These are phyloP conservation scores for Chaetomiaceae sp. DNA, from an alignment of 2,329 filamentous ascomycete species.

Conservation along the genomic window DNA sequence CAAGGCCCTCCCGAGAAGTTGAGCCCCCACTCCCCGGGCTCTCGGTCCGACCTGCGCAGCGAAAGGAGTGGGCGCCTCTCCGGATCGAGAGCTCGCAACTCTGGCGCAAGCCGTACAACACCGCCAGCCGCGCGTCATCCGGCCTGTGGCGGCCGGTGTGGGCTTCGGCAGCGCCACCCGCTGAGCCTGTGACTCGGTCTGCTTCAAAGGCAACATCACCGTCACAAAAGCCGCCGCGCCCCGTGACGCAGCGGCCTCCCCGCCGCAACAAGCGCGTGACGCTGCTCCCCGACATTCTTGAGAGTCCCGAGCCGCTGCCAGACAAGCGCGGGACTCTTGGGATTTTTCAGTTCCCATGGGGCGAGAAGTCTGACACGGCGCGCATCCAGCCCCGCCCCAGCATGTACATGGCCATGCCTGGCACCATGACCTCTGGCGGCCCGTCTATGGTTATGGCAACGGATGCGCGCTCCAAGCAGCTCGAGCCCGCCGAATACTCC, in stretches of 20 bases:
- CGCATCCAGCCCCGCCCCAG: constrained; percentile 37
- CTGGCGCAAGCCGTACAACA: constrained; percentile 36
- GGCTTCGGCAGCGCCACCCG: constrained; percentile 27
- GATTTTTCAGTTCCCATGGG: constrained; percentile 64
- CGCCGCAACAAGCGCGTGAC: constrained; percentile 55
- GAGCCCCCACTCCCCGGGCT: constrained; percentile 30
- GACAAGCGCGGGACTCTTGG: constrained; percentile 57
- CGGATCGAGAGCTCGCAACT: constrained; percentile 36
- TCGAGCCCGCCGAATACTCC: constrained; percentile 40
- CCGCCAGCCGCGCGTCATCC: constrained; percentile 14
- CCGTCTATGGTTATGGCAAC: constrained; percentile 29
- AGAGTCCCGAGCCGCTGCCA: constrained; percentile 56
- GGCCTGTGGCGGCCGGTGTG: constrained; percentile 34
- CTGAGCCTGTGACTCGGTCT: constrained; percentile 8
- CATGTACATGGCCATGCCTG: constrained; percentile 46
- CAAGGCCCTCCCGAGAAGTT: constrained; percentile 10
- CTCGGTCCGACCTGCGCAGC: constrained; percentile 34
- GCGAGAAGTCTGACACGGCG: constrained; percentile 56
- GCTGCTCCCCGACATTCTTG: constrained; percentile 58
- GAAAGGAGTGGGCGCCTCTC: constrained; percentile 34
- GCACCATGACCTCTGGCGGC: constrained; percentile 45
- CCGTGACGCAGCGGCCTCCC: constrained; percentile 49
- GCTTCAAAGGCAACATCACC: constrained; percentile 11
- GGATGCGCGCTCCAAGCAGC: constrained; percentile 34
- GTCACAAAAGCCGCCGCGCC: constrained; percentile 34